Conservation (phyloP, 495 filamentous ascomycete species). For the Lepidopterella palustris region DNA sequence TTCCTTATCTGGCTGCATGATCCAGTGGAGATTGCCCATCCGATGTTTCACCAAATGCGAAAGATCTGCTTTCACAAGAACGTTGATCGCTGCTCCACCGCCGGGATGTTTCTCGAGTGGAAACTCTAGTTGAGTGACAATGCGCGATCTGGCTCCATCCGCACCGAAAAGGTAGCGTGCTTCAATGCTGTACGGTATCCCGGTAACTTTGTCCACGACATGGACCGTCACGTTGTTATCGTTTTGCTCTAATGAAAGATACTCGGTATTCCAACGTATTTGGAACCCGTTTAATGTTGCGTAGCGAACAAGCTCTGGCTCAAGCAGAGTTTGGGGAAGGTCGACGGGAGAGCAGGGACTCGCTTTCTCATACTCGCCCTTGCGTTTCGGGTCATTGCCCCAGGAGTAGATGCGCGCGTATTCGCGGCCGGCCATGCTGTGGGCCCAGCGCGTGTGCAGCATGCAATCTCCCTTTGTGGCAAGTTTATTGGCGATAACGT, state of each 20-base stretch:
- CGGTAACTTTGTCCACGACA: constrained; percentile 40
- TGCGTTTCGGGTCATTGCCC: constrained; percentile 44
- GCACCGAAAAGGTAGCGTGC: constrained; percentile 53
- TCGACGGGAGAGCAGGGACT: constrained; percentile 41
- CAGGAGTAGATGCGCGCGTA: constrained; percentile 48
- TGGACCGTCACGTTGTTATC: constrained; percentile 31
- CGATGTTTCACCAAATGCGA: constrained; percentile 45
- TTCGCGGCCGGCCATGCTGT: constrained; percentile 50
- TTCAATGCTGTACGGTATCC: constrained; percentile 39
- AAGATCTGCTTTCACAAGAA: constrained; percentile 44
- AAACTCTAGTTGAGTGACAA: constrained; percentile 26
- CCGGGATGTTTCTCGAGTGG: constrained; percentile 10
- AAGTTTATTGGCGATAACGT: constrained; percentile 38
- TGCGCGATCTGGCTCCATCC: constrained; percentile 49
- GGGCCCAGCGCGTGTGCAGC: constrained; percentile 48
- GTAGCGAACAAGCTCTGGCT: constrained; percentile 41
- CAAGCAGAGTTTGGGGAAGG: constrained; percentile 42
- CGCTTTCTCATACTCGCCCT: constrained; percentile 48
- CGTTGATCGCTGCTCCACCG: constrained; percentile 12
- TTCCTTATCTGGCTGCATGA: constrained; percentile 44
- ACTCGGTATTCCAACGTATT: constrained; percentile 39
- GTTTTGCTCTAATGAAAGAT: constrained; percentile 33
- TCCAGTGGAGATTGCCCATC: constrained; percentile 53
- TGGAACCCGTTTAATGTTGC: constrained; percentile 38
- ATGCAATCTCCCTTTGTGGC: constrained; percentile 40